These are phyloP conservation scores for Fusarium palustre DNA, from an alignment of 2,329 filamentous ascomycete species.

Conservation along the genomic window DNA sequence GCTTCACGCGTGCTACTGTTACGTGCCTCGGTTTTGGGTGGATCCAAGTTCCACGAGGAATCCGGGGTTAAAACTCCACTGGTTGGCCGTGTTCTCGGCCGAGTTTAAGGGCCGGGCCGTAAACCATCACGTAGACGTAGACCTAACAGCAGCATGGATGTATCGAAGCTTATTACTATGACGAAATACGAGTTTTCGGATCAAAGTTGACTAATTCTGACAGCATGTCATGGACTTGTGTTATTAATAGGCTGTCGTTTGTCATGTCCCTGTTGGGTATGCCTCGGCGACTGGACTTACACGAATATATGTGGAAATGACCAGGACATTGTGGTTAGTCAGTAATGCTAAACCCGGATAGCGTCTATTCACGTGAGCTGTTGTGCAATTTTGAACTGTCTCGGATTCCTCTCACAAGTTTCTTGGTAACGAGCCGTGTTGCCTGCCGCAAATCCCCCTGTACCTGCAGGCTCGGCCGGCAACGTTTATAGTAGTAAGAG, in stretches of 20 bases:
- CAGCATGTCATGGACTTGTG: not conserved
- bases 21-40: conserved; percentile 40
- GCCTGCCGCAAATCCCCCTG: not conserved
- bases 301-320: not conserved
- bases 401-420: not conserved
- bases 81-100: conserved; percentile 32
- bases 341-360: not conserved
- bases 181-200: not conserved
- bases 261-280: not conserved
- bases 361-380: not conserved
- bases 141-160: not conserved
- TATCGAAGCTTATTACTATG: not conserved
- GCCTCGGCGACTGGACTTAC: conserved; percentile 3
- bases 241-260: not conserved
- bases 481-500: not conserved
- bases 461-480: not conserved
- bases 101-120: conserved; percentile 30
- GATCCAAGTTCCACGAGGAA: conserved; percentile 14
- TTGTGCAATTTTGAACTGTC: not conserved
- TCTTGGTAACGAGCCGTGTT: not conserved
- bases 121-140: not conserved
- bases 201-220: not conserved
- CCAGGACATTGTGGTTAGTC: not conserved
- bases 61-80: conserved; percentile 31
- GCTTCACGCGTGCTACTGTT: not conserved